Conservation (phyloP, 208 protist genomes). For the Wallacemonas rigidus region DNA sequence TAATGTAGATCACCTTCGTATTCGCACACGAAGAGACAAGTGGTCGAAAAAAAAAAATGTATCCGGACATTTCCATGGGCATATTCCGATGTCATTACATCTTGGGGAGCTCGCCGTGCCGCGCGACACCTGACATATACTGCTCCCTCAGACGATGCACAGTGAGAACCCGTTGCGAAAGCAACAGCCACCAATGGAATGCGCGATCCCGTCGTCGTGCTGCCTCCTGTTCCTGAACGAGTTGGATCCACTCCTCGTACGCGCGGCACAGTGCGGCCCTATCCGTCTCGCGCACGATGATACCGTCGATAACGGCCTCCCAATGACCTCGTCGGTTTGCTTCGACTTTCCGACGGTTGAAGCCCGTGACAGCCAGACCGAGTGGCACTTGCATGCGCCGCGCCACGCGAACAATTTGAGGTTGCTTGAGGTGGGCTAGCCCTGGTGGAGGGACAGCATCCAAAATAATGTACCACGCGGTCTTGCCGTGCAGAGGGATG, state of each 20-base stretch:
- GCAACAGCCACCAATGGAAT: constrained; percentile 85
- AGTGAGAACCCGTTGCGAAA: constrained; percentile 74
- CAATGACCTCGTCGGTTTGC: constrained; percentile 74
- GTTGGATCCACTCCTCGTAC: constrained; percentile 85
- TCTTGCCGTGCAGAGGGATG: constrained; percentile 75
- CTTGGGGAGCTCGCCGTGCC: constrained; percentile 42
- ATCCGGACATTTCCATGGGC: not conserved
- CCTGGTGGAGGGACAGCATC: constrained; percentile 47
- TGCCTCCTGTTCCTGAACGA: constrained; percentile 83
- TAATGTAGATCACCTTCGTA: too few relatives aligned
- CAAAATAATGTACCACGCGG: constrained; percentile 85
- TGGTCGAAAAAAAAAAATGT: not conserved
- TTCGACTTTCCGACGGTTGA: constrained; percentile 61
- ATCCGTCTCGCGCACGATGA: constrained; percentile 74
- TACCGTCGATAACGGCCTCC: constrained; percentile 79
- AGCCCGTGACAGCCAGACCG: constrained; percentile 73
- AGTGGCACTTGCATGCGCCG: constrained; percentile 84
- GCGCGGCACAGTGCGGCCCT: constrained; percentile 51
- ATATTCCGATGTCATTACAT: constrained; percentile 7
- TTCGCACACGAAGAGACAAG: too few relatives aligned
- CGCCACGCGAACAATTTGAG: constrained; percentile 80
- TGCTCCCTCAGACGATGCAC: constrained; percentile 75
- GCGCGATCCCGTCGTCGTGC: constrained; percentile 68
- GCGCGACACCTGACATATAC: constrained; percentile 60
- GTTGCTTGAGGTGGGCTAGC: constrained; percentile 71